Evolutionary conservation across 2,329 filamentous ascomycete genomes (phyloP), one percentile per base, ranked within the genome.

Genomic region (Aspergillus tubingensis): DNA sequence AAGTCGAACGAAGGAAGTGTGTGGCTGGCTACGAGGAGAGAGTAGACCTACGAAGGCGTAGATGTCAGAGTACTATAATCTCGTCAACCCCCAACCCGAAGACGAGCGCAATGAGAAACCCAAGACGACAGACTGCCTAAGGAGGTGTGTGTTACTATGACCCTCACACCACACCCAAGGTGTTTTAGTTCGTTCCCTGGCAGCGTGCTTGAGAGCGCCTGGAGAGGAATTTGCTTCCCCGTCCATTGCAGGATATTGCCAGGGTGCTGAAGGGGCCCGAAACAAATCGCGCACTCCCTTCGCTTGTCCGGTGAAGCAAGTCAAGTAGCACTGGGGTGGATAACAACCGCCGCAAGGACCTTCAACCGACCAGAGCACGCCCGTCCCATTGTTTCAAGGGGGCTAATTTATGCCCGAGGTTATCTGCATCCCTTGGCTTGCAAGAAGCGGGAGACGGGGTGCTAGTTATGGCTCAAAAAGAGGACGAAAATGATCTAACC

Each of bases 311-410:
- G 27, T 55, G 53, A 55, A 55, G 53, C 41, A 47, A 55, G 41
- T 47, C 39, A 55, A 47, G 53, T 47, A 55, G 53, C 53, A 32
- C 15, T 21, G 53, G 53, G 30, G 53, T 55, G 53, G 53, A 32
- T 55, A 36, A 23, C 5, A 2, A 32, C 25, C 8, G 53, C n/a
- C 41, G 53, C 53, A 44, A 55, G 39, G 53, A 15, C 53, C 53
- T 44, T 44, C 25, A 19, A 25, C 30, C 30, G 53, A 55, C n/a
- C 53, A 32, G 41, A 32, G 53, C 53, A 47, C 39, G 17, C 41
- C 39, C 39, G 19, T 5, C 11, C 52, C 52, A 32, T 19, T 47
- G 53, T 55, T 55, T 55, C 53, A 55, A 41, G 43, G 41, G 19
- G 53, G 13, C 19, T 44, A 23, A 32, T 27, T 32, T 13, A 32